phyloP scores from a whole-genome alignment of 2,329 filamentous ascomycete species.

The Incumbomyces delicatus region DNA sequence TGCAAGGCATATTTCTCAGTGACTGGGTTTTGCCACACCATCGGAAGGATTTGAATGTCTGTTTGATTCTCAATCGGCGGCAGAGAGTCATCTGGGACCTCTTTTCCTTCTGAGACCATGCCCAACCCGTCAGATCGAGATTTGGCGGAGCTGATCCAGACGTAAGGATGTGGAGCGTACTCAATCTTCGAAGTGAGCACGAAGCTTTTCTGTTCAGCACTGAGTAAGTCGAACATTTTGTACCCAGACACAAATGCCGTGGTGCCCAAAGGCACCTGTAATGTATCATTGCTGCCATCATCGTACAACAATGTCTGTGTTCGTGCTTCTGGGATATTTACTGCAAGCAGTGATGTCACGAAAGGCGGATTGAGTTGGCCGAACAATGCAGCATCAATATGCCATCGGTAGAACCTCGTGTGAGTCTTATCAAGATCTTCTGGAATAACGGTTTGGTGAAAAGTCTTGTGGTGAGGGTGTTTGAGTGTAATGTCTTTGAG shows the following conservation, averaged over 20 bases:
- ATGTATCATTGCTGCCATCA: slow-evolving; percentile 56
- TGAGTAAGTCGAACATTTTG: slow-evolving; percentile 59
- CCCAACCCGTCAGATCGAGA: slow-evolving; percentile 61
- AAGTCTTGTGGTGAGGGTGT: too few relatives aligned
- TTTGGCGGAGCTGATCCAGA: slow-evolving; percentile 66
- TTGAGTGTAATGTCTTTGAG: too few relatives aligned
- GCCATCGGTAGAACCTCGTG: too few relatives aligned
- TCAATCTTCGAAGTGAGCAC: slow-evolving; percentile 58
- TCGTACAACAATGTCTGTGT: slow-evolving; percentile 62
- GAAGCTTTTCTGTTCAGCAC: slow-evolving; percentile 56
- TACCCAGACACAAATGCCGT: slow-evolving; percentile 67
- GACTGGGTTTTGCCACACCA: slow-evolving; percentile 64
- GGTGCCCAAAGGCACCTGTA: slow-evolving; percentile 62
- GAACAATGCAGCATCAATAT: too few relatives aligned
- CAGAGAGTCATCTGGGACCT: slow-evolving; percentile 50
- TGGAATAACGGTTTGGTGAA: too few relatives aligned
- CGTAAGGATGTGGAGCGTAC: slow-evolving; percentile 70
- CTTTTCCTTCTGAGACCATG: slow-evolving; percentile 56
- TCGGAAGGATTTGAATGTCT: slow-evolving; percentile 63
- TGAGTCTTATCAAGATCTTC: too few relatives aligned
- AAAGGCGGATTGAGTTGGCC: too few relatives aligned
- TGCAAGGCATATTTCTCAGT: slow-evolving; percentile 61
- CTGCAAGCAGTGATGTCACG: too few relatives aligned
- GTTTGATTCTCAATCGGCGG: slow-evolving; percentile 51
- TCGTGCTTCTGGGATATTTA: slow-evolving; percentile 35